Conservation (phyloP, 164 flowering plant genomes). For the Aristolochia fimbriata region DNA sequence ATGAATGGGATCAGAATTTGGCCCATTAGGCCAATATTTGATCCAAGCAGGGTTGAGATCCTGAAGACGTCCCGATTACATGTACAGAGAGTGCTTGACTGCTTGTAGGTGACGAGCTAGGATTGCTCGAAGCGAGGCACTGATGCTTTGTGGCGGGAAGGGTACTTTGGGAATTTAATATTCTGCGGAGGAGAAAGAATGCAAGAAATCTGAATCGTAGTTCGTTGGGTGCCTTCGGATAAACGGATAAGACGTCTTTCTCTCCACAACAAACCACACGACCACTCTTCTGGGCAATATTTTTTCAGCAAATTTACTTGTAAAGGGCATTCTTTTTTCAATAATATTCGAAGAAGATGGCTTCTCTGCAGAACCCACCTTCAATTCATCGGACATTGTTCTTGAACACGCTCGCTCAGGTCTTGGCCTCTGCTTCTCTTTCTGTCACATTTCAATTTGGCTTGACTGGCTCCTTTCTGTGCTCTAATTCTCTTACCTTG, state of each 20-base stretch:
- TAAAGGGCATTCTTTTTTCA: background rate
- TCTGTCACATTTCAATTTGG: background rate
- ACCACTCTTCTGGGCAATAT: background rate
- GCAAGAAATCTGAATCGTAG: background rate
- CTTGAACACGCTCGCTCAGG: conserved; percentile 35
- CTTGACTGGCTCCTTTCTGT: background rate
- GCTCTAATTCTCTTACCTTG: background rate
- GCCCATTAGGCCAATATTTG: too few species aligned
- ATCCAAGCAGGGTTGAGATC: too few species aligned
- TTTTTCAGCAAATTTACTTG: background rate
- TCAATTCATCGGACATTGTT: conserved; percentile 26
- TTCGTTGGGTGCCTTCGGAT: background rate
- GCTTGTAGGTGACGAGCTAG: too few species aligned
- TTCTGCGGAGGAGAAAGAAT: too few species aligned
- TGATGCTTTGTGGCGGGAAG: background rate
- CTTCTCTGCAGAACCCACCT: conserved; percentile 37
- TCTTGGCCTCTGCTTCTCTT: conserved; percentile 5
- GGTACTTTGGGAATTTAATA: background rate
- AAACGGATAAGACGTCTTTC: conserved; percentile 3
- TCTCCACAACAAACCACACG: background rate
- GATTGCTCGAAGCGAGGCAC: too few species aligned
- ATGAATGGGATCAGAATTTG: too few species aligned
- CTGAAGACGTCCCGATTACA: too few species aligned
- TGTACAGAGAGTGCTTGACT: too few species aligned
- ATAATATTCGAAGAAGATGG: conserved; percentile 22